Percentiles rank a stretch among this genome's conserved stretches.
phyloP scores from a whole-genome alignment of 148 eudicot genomes.

The Euryodendron excelsum region DNA sequence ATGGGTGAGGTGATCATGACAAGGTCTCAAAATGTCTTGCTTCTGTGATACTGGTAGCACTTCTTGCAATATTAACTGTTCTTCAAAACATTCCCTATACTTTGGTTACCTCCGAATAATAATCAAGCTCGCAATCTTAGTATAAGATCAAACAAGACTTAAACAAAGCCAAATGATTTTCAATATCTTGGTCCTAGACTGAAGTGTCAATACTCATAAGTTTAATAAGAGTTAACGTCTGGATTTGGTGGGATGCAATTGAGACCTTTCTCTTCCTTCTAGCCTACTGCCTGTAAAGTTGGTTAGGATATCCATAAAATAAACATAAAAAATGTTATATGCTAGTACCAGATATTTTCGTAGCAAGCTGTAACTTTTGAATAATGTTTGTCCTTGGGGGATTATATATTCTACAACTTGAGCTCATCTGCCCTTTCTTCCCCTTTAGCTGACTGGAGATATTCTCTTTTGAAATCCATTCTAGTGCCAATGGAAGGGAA shows the following conservation, averaged over 20 bases:
- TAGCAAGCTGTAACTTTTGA: conserved; percentile 3
- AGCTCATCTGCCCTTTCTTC: not conserved
- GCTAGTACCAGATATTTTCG: conserved; percentile 1
- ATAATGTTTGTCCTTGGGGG: not conserved
- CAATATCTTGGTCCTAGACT: not conserved
- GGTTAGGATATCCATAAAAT: conserved; percentile 17
- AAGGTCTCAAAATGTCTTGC: not conserved
- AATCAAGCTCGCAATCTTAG: not conserved
- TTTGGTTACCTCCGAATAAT: not conserved
- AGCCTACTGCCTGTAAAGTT: conserved; percentile 13
- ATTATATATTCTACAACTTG: not conserved
- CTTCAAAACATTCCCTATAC: not conserved
- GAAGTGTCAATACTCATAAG: not conserved
- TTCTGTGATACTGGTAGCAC: not conserved
- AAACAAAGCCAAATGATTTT: not conserved
- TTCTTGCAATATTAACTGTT: not conserved
- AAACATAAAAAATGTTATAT: not conserved
- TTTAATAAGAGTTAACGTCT: not conserved
- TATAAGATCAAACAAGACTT: not conserved
- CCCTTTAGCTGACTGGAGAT: not conserved
- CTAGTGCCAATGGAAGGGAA: not conserved
- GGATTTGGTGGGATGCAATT: conserved; percentile 2
- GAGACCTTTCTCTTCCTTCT: not conserved
- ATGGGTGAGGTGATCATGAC: not conserved
- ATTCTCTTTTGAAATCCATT: conserved; percentile 17